Evolutionary conservation across 2,329 filamentous ascomycete genomes (phyloP).

Genomic region (Alternaria gansuensis): DNA sequence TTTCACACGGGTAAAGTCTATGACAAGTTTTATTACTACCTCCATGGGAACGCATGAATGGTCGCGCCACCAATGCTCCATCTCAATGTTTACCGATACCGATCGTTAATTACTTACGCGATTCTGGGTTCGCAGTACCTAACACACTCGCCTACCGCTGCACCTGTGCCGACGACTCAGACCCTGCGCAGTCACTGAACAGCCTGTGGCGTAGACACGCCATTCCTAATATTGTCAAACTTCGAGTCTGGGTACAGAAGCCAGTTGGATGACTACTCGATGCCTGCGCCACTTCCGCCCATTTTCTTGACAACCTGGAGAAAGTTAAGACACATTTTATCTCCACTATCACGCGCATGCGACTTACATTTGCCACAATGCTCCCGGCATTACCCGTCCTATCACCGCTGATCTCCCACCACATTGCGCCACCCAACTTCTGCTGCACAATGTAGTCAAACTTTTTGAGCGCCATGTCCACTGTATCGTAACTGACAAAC

Average conservation of each 20-base stretch:
- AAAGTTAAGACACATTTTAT: not conserved
- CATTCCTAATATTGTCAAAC: slow-evolving; percentile 61
- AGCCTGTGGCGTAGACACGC: slow-evolving; percentile 48
- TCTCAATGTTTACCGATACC: slow-evolving; percentile 7
- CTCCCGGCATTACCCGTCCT: slow-evolving; percentile 67
- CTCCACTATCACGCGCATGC: slow-evolving; percentile 2
- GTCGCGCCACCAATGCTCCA: slow-evolving; percentile 19
- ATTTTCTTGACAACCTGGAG: slow-evolving; percentile 51
- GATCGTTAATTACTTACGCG: slow-evolving; percentile 3
- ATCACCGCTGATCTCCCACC: slow-evolving; percentile 91
- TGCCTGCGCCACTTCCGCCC: slow-evolving; percentile 50
- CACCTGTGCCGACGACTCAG: not conserved
- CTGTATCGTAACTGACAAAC: slow-evolving; percentile 80
- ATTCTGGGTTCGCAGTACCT: slow-evolving; percentile 8
- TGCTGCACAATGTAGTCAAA: slow-evolving; percentile 72
- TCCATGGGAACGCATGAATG: slow-evolving; percentile 27
- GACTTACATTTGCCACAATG: slow-evolving; percentile 62
- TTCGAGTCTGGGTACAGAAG: slow-evolving; percentile 60
- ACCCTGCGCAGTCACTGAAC: not conserved
- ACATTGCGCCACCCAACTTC: slow-evolving; percentile 89
- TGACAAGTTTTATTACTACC: slow-evolving; percentile 27
- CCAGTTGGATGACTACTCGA: slow-evolving; percentile 60
- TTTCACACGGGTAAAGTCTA: slow-evolving; percentile 20
- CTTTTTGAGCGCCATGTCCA: slow-evolving; percentile 73
- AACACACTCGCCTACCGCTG: slow-evolving; percentile 3